phyloP scores from a whole-genome alignment of 2,329 filamentous ascomycete species.

The Diplodia mutila region DNA sequence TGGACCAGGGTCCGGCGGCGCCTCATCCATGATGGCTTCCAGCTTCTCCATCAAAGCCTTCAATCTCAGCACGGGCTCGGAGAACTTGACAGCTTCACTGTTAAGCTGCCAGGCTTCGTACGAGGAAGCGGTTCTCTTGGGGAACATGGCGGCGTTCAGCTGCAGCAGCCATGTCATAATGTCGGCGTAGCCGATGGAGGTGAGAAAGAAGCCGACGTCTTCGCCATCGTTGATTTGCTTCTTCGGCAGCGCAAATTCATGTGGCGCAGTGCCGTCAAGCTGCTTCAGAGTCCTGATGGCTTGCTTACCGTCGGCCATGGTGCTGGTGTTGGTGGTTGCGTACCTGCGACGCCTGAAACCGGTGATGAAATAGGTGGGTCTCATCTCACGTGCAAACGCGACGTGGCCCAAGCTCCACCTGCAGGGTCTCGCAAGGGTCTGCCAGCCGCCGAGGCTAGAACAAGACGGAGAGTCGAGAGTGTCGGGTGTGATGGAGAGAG shows the following conservation, averaged over 20 bases:
- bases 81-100: slow-evolving; percentile 50
- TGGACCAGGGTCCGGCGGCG: slow-evolving; percentile 82
- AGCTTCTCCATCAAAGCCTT: slow-evolving; percentile 68
- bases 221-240: slow-evolving; percentile 85
- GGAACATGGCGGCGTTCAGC: slow-evolving; percentile 85
- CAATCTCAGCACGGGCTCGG: slow-evolving; percentile 65
- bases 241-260: slow-evolving; percentile 65
- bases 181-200: slow-evolving; percentile 80
- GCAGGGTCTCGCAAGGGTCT: slow-evolving; percentile 10
- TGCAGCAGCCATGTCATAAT: slow-evolving; percentile 87
- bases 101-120: slow-evolving; percentile 58
- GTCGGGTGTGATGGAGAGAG: not conserved
- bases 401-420: slow-evolving; percentile 24
- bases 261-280: slow-evolving; percentile 32
- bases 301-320: slow-evolving; percentile 12
- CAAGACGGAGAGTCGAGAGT: not conserved
- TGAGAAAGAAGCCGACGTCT: slow-evolving; percentile 80
- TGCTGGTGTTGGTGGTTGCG: not conserved
- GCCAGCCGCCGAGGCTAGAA: not conserved
- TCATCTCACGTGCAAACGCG: slow-evolving; percentile 19
- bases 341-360: slow-evolving; percentile 7
- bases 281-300: slow-evolving; percentile 32
- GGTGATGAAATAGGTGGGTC: slow-evolving; percentile 21
- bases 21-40: slow-evolving; percentile 70
- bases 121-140: slow-evolving; percentile 56